A percentile compares a stretch with the other conserved stretches of the same genome.
Conservation (phyloP, 495 filamentous ascomycete species). For the Penicillium argentinense region DNA sequence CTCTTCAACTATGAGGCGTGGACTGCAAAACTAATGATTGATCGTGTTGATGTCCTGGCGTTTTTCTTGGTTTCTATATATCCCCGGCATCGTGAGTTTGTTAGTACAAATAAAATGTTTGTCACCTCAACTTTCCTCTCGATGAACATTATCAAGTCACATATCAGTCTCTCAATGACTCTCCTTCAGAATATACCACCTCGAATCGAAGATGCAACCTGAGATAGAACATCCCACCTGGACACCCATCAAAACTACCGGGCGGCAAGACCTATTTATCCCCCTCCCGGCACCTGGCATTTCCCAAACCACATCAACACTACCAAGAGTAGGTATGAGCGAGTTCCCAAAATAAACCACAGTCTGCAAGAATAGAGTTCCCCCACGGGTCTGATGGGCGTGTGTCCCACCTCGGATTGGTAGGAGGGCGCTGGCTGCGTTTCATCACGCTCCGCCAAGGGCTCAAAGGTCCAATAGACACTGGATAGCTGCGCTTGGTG, state of each 20-base stretch:
- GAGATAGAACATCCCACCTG: too few species aligned
- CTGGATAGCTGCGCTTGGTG: background rate
- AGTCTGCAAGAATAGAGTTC: background rate
- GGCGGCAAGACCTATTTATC: background rate
- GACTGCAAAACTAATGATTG: background rate
- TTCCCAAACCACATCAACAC: too few species aligned
- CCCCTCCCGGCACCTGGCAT: background rate
- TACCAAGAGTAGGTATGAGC: too few species aligned
- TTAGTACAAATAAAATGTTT: background rate
- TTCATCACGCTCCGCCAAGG: constrained; percentile 27
- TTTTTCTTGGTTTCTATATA: background rate
- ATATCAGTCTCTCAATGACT: too few species aligned
- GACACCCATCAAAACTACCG: too few species aligned
- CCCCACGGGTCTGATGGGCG: background rate
- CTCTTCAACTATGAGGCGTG: background rate
- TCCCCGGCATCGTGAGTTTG: background rate
- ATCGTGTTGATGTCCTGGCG: background rate
- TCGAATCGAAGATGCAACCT: too few species aligned
- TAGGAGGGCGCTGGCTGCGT: background rate
- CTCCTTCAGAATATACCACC: too few species aligned
- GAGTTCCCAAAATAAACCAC: background rate
- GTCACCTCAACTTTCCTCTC: too few species aligned
- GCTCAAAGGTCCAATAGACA: constrained; percentile 1
- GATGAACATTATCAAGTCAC: too few species aligned
- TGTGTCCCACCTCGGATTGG: constrained; percentile 9